Evolutionary conservation across 441 rosid genomes (phyloP).

Genomic region (Gossypium lobatum): DNA sequence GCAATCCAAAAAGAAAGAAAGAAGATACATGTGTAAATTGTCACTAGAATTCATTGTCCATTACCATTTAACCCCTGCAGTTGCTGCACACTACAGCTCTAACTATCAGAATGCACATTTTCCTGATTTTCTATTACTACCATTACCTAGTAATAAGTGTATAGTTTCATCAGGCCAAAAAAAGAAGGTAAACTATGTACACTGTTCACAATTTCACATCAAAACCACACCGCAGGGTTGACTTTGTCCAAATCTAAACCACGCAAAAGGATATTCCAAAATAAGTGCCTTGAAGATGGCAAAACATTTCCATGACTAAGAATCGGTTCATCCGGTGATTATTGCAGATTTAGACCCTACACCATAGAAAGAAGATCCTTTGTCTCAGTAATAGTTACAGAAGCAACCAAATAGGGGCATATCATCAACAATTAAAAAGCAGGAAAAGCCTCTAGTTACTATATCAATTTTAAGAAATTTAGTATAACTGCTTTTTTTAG

Average conservation of each 20-base stretch:
- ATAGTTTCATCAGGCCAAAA: not conserved
- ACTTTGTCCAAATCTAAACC: not conserved
- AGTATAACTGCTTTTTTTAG: not conserved
- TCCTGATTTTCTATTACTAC: not conserved
- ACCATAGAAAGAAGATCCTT: not conserved
- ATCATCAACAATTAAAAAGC: not conserved
- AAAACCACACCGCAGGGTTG: not conserved
- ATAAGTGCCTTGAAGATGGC: not conserved
- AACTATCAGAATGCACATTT: not conserved
- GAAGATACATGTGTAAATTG: not conserved
- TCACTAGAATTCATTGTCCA: not conserved
- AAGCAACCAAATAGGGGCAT: not conserved
- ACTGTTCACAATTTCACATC: not conserved
- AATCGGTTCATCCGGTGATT: conserved; percentile 12
- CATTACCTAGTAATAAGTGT: not conserved
- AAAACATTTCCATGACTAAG: not conserved
- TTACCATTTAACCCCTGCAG: not conserved
- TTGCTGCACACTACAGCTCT: not conserved
- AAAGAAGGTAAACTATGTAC: not conserved
- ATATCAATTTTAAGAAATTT: not conserved
- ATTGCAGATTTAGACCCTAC: conserved; percentile 24
- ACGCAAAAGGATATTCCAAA: not conserved
- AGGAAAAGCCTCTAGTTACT: not conserved
- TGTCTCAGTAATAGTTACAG: not conserved
- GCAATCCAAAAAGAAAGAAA: not conserved